Conservation (phyloP, 345 rosid genomes). For the Populus simonii region DNA sequence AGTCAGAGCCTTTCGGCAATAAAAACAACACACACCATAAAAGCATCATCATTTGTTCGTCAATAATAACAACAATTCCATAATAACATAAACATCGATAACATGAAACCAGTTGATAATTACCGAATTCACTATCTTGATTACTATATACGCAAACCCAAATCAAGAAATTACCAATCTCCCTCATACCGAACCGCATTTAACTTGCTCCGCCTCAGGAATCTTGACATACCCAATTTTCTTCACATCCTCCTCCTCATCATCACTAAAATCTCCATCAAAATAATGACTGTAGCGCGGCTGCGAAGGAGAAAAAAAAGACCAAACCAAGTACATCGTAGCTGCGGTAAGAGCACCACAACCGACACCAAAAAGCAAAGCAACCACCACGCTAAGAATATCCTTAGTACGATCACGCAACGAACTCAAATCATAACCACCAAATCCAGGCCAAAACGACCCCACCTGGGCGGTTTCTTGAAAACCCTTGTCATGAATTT, state of each 20-base stretch:
- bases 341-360: slow-evolving; percentile 94
- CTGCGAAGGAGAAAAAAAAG: slow-evolving; percentile 50
- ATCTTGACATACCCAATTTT: slow-evolving; percentile 76
- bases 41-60: not conserved
- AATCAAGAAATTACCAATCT: not conserved
- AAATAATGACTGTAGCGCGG: slow-evolving; percentile 19
- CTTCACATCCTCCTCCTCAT: slow-evolving; percentile 40
- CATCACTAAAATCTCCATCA: slow-evolving; percentile 43
- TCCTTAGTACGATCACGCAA: slow-evolving; percentile 79
- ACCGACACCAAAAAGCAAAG: slow-evolving; percentile 84
- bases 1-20: not conserved
- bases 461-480: not conserved
- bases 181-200: slow-evolving; percentile 2
- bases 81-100: not conserved
- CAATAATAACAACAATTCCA: not conserved
- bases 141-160: not conserved
- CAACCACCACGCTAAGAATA: slow-evolving; percentile 81
- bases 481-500: slow-evolving; percentile 3
- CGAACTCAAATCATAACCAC: slow-evolving; percentile 43
- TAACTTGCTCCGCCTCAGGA: slow-evolving; percentile 33
- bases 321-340: slow-evolving; percentile 85
- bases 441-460: not conserved
- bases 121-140: not conserved
- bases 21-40: not conserved
- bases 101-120: not conserved